Conservation (phyloP, 1,139 yeast genomes). For the Pichia sp. region DNA sequence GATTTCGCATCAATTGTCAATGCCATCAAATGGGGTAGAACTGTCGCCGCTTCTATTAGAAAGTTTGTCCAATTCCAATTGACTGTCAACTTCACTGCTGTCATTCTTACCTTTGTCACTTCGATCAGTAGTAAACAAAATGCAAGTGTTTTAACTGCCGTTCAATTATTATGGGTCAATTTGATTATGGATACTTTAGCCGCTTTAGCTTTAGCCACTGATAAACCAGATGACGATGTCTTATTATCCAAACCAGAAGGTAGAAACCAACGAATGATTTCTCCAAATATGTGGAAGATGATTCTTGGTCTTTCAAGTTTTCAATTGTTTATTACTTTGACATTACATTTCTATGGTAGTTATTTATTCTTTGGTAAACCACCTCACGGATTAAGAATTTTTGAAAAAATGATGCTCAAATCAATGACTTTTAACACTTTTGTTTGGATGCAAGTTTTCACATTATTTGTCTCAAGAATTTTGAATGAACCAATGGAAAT, state of each 20-base stretch:
- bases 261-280: constrained; percentile 73
- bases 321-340: constrained; percentile 78
- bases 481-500: constrained; percentile 65
- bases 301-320: constrained; percentile 81
- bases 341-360: constrained; percentile 75
- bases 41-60: constrained; percentile 91
- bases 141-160: constrained; percentile 90
- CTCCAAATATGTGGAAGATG: constrained; percentile 98
- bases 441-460: constrained; percentile 98
- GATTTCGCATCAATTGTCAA: constrained; percentile 93
- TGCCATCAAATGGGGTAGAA: constrained; percentile 99
- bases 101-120: constrained; percentile 86
- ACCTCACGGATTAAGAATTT: constrained; percentile 35
- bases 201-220: constrained; percentile 96
- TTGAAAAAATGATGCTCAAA: constrained; percentile 57
- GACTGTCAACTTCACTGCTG: constrained; percentile 96
- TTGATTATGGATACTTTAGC: constrained; percentile 98
- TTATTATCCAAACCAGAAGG: constrained; percentile 85
- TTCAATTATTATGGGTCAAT: constrained; percentile 95
- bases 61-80: constrained; percentile 95
- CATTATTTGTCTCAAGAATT: constrained; percentile 86
- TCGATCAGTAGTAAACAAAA: constrained; percentile 84
- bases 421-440: constrained; percentile 94
- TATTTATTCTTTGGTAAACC: constrained; percentile 49
- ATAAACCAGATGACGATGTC: constrained; percentile 84